These are phyloP conservation scores for Cymbopogon flexuosus DNA, from an alignment of 202 grass and related monocot species.

Conservation along the genomic window DNA sequence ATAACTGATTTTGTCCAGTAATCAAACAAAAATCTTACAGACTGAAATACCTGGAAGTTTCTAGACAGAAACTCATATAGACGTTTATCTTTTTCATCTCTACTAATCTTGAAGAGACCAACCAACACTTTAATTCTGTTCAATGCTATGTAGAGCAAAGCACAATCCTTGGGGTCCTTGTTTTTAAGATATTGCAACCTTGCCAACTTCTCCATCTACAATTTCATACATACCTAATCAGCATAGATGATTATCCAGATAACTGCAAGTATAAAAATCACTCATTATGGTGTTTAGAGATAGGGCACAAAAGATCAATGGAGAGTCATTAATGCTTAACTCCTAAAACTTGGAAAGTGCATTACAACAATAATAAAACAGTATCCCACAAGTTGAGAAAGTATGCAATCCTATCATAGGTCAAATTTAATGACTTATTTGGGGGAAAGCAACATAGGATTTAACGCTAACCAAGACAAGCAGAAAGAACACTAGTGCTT, in stretches of 20 bases:
- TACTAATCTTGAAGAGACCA: slow-evolving; percentile 93
- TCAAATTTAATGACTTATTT: slow-evolving; percentile 4
- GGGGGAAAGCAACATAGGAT: not conserved
- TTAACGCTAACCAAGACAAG: slow-evolving; percentile 1
- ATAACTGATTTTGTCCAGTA: not conserved
- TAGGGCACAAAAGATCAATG: slow-evolving; percentile 7
- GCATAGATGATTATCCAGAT: slow-evolving; percentile 43
- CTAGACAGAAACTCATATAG: slow-evolving; percentile 76
- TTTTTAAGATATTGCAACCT: slow-evolving; percentile 89
- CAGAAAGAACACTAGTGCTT: not conserved
- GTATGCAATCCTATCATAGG: not conserved
- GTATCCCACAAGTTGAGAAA: slow-evolving; percentile 2
- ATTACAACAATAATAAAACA: slow-evolving; percentile 29
- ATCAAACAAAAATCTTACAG: slow-evolving; percentile 20
- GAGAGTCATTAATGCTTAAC: slow-evolving; percentile 14
- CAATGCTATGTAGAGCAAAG: slow-evolving; percentile 87
- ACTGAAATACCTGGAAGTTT: slow-evolving; percentile 71
- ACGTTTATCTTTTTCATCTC: slow-evolving; percentile 81
- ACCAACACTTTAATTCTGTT: slow-evolving; percentile 86
- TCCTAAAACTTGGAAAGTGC: slow-evolving; percentile 12
- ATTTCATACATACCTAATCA: slow-evolving; percentile 48
- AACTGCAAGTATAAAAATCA: slow-evolving; percentile 34
- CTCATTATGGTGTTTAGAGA: slow-evolving; percentile 28
- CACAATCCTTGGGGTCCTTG: slow-evolving; percentile 89
- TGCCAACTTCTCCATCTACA: slow-evolving; percentile 96